Conservation (phyloP, 331 rosid species). For the Stylosanthes scabra region DNA sequence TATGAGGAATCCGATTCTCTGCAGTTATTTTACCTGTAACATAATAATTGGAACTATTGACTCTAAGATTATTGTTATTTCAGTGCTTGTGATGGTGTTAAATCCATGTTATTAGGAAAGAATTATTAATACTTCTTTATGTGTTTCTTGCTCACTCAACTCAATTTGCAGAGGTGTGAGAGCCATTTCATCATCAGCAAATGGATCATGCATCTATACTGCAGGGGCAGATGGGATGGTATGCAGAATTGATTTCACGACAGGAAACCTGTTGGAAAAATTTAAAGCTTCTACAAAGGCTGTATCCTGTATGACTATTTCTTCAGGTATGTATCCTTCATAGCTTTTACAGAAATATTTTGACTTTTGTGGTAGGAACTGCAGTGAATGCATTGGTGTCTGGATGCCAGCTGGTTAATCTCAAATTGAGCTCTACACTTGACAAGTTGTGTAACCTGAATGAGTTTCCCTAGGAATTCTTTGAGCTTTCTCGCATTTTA, state of each 20-base stretch:
- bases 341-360: slow-evolving; percentile 15
- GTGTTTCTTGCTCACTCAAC: slow-evolving; percentile 33
- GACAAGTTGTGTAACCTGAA: slow-evolving; percentile 10
- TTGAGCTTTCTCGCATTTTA: slow-evolving; percentile 21
- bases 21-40: neutral
- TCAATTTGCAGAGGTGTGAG: slow-evolving; percentile 76
- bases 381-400: slow-evolving; percentile 25
- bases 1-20: neutral
- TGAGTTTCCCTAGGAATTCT: slow-evolving; percentile 9
- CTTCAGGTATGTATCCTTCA: slow-evolving; percentile 61
- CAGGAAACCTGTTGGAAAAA: slow-evolving; percentile 81
- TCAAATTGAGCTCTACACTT: neutral
- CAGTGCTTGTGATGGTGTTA: slow-evolving; percentile 20
- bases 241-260: slow-evolving; percentile 63
- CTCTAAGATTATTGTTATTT: neutral
- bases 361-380: slow-evolving; percentile 13
- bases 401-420: slow-evolving; percentile 20
- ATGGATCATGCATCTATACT: slow-evolving; percentile 61
- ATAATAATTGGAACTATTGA: neutral
- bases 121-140: slow-evolving; percentile 21
- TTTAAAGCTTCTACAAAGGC: slow-evolving; percentile 90
- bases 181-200: slow-evolving; percentile 71
- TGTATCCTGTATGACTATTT: slow-evolving; percentile 76
- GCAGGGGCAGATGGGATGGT: slow-evolving; percentile 92
- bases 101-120: slow-evolving; percentile 7